Percentiles rank a stretch among this genome's conserved stretches.
These are phyloP conservation scores for Candolleomyces efflorescens DNA, from an alignment of 768 basidiomycete genomes.

Conservation along the genomic window DNA sequence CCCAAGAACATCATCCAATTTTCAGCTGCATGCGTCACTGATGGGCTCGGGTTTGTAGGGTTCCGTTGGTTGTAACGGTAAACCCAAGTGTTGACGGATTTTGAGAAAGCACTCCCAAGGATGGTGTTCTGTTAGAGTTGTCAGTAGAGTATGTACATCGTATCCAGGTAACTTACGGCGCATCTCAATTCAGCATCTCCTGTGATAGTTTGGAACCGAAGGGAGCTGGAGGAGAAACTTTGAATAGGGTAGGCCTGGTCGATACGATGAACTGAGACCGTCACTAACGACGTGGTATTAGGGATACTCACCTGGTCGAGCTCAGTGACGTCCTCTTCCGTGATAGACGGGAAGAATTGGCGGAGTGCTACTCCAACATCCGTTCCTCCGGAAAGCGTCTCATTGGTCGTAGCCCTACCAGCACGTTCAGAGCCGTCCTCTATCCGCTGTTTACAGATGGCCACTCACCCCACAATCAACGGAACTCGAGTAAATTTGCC, in stretches of 20 bases:
- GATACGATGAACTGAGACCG: not conserved
- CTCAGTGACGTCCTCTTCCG: slow-evolving; percentile 31
- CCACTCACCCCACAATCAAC: slow-evolving; percentile 52
- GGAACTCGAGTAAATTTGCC: slow-evolving; percentile 49
- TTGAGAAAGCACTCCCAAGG: slow-evolving; percentile 38
- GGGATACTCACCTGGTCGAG: slow-evolving; percentile 25
- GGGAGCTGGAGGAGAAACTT: slow-evolving; percentile 36
- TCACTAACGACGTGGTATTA: not conserved
- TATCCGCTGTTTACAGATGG: no score
- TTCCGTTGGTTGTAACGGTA: slow-evolving; percentile 59
- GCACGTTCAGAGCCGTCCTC: not conserved
- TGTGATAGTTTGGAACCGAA: slow-evolving; percentile 42
- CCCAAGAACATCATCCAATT: slow-evolving; percentile 70
- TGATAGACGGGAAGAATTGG: slow-evolving; percentile 42
- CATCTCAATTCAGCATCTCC: slow-evolving; percentile 50
- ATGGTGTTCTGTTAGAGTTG: slow-evolving; percentile 33
- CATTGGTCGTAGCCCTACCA: slow-evolving; percentile 52
- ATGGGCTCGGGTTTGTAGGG: slow-evolving; percentile 32
- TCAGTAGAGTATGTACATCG: not conserved
- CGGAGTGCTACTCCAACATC: slow-evolving; percentile 34
- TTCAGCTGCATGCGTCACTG: slow-evolving; percentile 50
- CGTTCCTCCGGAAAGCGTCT: slow-evolving; percentile 44
- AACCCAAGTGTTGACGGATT: slow-evolving; percentile 37
- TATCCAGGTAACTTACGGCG: slow-evolving; percentile 38
- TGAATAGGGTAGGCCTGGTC: slow-evolving; percentile 37